Evolutionary conservation across 2,329 filamentous ascomycete species (phyloP).

Genomic region (Alternaria solani): DNA sequence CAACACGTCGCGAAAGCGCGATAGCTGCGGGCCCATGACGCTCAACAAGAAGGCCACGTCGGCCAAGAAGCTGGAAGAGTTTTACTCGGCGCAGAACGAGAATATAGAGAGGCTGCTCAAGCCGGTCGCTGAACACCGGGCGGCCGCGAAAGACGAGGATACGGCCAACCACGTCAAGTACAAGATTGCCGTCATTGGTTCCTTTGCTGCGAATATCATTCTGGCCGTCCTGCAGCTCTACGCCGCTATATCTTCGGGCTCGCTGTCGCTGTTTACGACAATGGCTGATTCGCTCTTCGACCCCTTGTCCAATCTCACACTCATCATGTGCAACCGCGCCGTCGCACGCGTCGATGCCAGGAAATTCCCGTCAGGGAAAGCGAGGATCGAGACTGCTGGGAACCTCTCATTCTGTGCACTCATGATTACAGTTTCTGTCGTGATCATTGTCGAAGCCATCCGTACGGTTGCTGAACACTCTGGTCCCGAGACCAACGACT

Average conservation of each 20-base stretch:
- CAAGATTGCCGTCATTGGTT: constrained; percentile 72
- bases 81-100: constrained; percentile 92
- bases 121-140: constrained; percentile 88
- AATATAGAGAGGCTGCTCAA: constrained; percentile 92
- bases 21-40: constrained; percentile 57
- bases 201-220: constrained; percentile 80
- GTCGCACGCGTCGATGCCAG: constrained; percentile 85
- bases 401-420: constrained; percentile 97
- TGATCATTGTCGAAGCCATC: constrained; percentile 88
- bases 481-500: constrained; percentile 63
- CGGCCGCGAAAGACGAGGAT: constrained; percentile 80
- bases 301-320: constrained; percentile 84
- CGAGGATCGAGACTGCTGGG: constrained; percentile 91
- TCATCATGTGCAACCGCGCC: constrained; percentile 87
- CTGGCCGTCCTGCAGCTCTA: constrained; percentile 86
- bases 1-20: constrained; percentile 80
- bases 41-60: constrained; percentile 53
- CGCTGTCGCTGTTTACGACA: constrained; percentile 95
- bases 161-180: constrained; percentile 81
- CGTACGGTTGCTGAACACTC: constrained; percentile 67
- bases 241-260: constrained; percentile 83
- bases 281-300: constrained; percentile 97
- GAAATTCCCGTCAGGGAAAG: constrained; percentile 90
- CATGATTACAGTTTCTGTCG: constrained; percentile 90
- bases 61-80: constrained; percentile 72